Evolutionary conservation across 31 red algal species (phyloP).

Genomic region (Porphyra umbilicalis): DNA sequence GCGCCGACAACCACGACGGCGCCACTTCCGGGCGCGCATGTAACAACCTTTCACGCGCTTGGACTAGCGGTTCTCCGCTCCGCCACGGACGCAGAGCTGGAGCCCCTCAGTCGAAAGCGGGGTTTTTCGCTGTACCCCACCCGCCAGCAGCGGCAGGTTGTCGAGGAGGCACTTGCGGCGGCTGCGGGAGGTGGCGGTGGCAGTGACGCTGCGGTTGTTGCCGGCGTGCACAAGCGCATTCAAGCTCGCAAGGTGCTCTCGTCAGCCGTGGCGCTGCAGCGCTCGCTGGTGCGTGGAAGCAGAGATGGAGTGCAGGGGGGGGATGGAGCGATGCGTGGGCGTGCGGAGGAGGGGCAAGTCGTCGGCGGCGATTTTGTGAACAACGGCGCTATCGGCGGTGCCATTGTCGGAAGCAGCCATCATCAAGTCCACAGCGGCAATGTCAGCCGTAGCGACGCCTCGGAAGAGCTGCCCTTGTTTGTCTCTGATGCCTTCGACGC

Average conservation of each 20-base stretch:
- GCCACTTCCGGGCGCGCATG: not conserved
- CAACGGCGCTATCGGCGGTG: not conserved
- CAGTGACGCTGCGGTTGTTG: not conserved
- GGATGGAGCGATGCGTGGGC: too few relatives aligned
- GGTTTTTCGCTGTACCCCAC: not conserved
- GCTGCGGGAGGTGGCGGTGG: not conserved
- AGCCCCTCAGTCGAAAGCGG: not conserved
- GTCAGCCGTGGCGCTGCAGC: not conserved
- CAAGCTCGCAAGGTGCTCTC: not conserved
- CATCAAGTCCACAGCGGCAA: not conserved
- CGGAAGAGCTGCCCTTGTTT: not conserved
- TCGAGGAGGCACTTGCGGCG: not conserved
- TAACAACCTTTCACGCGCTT: not conserved
- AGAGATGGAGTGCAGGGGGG: not conserved
- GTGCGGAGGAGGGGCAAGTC: not conserved
- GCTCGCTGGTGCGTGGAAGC: not conserved
- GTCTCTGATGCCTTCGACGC: not conserved
- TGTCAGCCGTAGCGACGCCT: not conserved
- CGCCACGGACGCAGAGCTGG: not conserved
- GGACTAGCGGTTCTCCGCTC: not conserved
- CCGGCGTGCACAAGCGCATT: not conserved
- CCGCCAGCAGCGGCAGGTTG: not conserved
- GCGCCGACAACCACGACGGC: not conserved
- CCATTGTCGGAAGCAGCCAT: not conserved
- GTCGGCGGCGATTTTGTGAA: not conserved